A percentile compares a stretch with the other conserved stretches of the same genome.
These are phyloP conservation scores for Hypholoma sublateritium DNA, from an alignment of 768 basidiomycete species.

Conservation along the genomic window DNA sequence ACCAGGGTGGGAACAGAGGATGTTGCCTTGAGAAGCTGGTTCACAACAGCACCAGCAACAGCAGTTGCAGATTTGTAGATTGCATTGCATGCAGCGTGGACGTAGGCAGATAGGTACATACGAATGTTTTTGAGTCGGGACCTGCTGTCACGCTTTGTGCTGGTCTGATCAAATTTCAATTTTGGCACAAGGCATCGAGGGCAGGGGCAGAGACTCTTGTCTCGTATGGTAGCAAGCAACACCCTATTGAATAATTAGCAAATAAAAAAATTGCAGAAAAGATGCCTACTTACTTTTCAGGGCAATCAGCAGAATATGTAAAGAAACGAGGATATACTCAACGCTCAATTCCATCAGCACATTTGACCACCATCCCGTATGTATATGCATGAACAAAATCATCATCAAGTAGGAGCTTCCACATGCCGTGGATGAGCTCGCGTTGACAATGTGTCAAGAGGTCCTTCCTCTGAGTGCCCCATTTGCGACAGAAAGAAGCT, in stretches of 20 bases:
- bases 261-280: conserved; percentile 7
- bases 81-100: neutral
- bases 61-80: neutral
- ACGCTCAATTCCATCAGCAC: conserved; percentile 27
- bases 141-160: conserved; percentile 20
- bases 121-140: conserved; percentile 3
- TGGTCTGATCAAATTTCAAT: conserved; percentile 26
- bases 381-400: too few relatives aligned
- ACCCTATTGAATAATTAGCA: conserved; percentile 25
- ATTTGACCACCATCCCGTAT: too few relatives aligned
- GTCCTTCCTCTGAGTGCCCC: conserved; percentile 12
- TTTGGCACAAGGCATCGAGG: conserved; percentile 32
- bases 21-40: conserved; percentile 8
- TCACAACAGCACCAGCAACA: neutral
- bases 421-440: conserved; percentile 18
- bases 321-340: conserved; percentile 32
- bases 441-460: conserved; percentile 23
- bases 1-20: conserved; percentile 30
- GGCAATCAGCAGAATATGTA: conserved; percentile 39
- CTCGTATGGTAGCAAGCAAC: too few relatives aligned
- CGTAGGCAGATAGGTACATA: conserved; percentile 1
- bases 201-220: conserved; percentile 36
- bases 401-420: conserved; percentile 12
- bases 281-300: conserved; percentile 35
- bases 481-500: conserved; percentile 5